Evolutionary conservation across 179 eudicot genomes (phyloP).

Genomic region (Nepenthes alata): DNA sequence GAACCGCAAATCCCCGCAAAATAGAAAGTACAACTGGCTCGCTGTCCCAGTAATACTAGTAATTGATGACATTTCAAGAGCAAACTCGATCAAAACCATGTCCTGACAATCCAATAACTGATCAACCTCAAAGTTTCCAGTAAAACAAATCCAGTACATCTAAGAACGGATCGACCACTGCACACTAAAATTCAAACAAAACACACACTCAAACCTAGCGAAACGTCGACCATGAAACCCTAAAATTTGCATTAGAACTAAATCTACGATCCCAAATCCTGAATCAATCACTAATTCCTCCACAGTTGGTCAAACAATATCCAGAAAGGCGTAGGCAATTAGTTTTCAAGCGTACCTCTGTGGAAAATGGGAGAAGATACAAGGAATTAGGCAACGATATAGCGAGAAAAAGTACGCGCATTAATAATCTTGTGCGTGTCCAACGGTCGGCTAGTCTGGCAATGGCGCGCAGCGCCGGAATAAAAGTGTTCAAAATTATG

Average conservation of each 20-base stretch:
- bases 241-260: conserved; percentile 10
- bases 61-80: not conserved
- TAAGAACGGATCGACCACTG: conserved; percentile 23
- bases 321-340: not conserved
- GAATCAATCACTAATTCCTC: conserved; percentile 14
- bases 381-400: not conserved
- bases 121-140: conserved; percentile 4
- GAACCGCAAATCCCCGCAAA: not conserved
- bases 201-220: conserved; percentile 10
- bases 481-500: not conserved
- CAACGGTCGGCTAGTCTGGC: conserved; percentile 13
- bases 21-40: not conserved
- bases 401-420: conserved; percentile 2
- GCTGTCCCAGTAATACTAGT: conserved; percentile 8
- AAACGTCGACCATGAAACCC: conserved; percentile 14
- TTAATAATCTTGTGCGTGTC: conserved; percentile 11
- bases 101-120: conserved; percentile 1
- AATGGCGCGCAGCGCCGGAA: conserved; percentile 13
- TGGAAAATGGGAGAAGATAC: not conserved
- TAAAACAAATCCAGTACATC: conserved; percentile 13
- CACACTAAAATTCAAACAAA: conserved; percentile 11
- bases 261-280: conserved; percentile 12
- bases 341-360: conserved; percentile 11
- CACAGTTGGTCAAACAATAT: conserved; percentile 11
- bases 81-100: not conserved